phyloP scores from a whole-genome alignment of 805 yeast genomes.

The Lipomyces chichibuensis region DNA sequence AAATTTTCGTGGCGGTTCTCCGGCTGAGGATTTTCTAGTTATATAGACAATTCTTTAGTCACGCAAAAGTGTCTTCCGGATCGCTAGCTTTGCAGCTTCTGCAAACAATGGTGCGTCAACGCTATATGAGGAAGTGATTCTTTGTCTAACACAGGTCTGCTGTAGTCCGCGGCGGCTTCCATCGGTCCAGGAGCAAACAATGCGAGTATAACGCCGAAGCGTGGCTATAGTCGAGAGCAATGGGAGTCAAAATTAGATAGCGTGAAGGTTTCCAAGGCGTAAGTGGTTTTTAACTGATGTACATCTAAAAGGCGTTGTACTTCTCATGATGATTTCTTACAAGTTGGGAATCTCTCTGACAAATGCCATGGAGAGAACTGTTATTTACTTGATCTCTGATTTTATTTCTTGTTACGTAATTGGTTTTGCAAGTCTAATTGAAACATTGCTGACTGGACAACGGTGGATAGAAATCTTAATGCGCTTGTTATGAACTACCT shows the following conservation, averaged over 20 bases:
- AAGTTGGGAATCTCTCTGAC: slow-evolving; percentile 42
- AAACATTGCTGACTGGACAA: background rate
- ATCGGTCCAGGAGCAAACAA: background rate
- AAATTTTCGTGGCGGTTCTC: background rate
- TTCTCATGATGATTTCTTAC: slow-evolving; percentile 28
- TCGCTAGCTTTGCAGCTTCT: slow-evolving; percentile 8
- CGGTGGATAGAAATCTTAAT: slow-evolving; percentile 45
- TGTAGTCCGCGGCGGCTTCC: slow-evolving; percentile 22
- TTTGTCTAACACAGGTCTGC: background rate
- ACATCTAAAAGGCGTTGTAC: background rate
- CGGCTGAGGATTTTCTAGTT: background rate
- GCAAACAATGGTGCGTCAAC: slow-evolving; percentile 16
- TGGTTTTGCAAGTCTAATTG: slow-evolving; percentile 4
- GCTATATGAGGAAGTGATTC: background rate
- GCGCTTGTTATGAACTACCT: slow-evolving; percentile 70
- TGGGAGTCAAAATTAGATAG: slow-evolving; percentile 41
- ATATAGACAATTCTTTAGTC: background rate
- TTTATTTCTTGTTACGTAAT: background rate
- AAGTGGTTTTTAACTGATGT: slow-evolving; percentile 5
- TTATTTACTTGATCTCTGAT: slow-evolving; percentile 32
- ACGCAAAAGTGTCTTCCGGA: slow-evolving; percentile 16
- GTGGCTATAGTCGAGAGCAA: slow-evolving; percentile 37
- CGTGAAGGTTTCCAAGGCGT: slow-evolving; percentile 37
- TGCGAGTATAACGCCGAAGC: slow-evolving; percentile 2
- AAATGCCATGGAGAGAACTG: slow-evolving; percentile 33